Evolutionary conservation across 1,139 yeast species (phyloP).

Genomic region (Nakaseomyces nivariensis): DNA sequence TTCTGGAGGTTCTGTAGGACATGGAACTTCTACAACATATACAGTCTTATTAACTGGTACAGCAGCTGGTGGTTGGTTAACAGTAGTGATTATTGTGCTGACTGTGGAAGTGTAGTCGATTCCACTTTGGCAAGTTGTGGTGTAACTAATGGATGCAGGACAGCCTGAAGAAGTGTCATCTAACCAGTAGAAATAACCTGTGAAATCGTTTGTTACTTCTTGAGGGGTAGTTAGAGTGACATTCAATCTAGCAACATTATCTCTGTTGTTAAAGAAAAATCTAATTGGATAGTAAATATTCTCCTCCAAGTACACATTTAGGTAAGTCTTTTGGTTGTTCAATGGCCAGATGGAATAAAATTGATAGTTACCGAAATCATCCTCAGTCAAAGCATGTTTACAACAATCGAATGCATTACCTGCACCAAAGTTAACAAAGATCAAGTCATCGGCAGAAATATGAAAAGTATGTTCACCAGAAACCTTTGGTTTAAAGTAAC

Average conservation of each 20-base stretch:
- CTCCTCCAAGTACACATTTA: background rate
- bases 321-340: background rate
- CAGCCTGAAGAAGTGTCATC: background rate
- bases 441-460: background rate
- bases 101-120: background rate
- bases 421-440: background rate
- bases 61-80: background rate
- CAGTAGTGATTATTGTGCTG: background rate
- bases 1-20: background rate
- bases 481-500: background rate
- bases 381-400: background rate
- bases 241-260: background rate
- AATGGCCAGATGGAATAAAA: background rate
- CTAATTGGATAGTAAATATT: background rate
- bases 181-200: background rate
- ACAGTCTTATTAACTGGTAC: background rate
- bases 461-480: background rate
- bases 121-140: background rate
- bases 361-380: conserved; percentile 1
- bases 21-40: background rate
- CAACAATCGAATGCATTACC: conserved; percentile 1
- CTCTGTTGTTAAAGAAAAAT: background rate
- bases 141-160: background rate
- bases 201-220: background rate
- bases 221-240: background rate